phyloP scores from a whole-genome alignment of 129 eudicot genomes.

The Flaveria ramosissima region DNA sequence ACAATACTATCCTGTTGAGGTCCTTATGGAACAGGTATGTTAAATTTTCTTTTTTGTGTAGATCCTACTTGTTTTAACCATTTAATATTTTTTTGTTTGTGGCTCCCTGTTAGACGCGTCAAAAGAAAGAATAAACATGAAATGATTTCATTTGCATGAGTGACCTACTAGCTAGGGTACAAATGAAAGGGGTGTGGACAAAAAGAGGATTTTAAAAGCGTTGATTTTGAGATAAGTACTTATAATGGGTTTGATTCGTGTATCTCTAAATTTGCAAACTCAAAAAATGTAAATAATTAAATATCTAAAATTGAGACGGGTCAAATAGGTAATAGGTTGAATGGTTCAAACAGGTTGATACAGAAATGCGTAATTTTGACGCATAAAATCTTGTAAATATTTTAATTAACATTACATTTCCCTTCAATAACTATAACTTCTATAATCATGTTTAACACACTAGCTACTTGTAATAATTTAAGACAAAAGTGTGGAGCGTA shows the following conservation, averaged over 20 bases:
- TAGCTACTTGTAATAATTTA: background rate
- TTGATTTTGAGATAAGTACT: background rate
- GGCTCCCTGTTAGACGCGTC: background rate
- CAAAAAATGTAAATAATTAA: background rate
- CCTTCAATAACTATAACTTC: background rate
- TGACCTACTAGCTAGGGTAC: too few relatives aligned
- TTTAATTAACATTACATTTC: background rate
- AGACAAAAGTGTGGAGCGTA: background rate
- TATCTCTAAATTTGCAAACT: background rate
- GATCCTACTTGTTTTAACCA: background rate
- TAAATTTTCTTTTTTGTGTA: background rate
- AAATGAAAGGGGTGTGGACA: too few relatives aligned
- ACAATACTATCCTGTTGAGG: conserved; percentile 58
- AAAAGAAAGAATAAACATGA: background rate
- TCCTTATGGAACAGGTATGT: conserved; percentile 71
- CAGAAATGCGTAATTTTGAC: background rate
- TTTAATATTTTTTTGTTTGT: background rate
- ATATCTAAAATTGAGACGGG: background rate
- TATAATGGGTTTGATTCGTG: background rate
- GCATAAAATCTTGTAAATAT: background rate
- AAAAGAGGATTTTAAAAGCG: background rate
- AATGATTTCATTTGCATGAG: background rate
- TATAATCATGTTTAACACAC: background rate
- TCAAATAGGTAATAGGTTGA: too few relatives aligned
- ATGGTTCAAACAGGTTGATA: background rate